phyloP scores from a whole-genome alignment of 768 basidiomycete genomes.

The Rubroboletus satanas region DNA sequence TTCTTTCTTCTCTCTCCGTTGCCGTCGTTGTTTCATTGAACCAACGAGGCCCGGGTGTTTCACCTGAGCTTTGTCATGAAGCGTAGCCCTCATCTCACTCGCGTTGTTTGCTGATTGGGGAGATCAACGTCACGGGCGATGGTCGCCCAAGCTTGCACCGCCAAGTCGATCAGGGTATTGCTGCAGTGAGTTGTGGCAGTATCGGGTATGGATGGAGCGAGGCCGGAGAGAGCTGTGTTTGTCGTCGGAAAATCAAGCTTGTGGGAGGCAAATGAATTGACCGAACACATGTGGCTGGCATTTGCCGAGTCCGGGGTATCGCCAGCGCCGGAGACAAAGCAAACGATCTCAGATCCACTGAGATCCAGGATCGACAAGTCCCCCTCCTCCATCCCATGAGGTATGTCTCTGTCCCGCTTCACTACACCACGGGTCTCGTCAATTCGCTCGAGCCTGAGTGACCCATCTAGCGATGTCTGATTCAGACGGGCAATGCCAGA shows the following conservation, averaged over 20 bases:
- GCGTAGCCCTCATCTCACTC: no score
- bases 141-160: background rate
- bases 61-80: no score
- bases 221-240: conserved; percentile 4
- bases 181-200: background rate
- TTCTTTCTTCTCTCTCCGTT: no score
- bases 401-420: background rate
- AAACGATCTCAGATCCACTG: conserved; percentile 31
- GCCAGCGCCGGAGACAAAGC: conserved; percentile 31
- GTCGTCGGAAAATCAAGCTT: background rate
- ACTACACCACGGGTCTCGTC: background rate
- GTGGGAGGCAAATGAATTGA: background rate
- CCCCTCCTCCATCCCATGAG: conserved; percentile 2
- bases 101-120: background rate
- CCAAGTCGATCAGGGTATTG: background rate
- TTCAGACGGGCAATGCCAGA: background rate
- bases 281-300: conserved; percentile 8
- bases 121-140: background rate
- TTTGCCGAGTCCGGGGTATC: conserved; percentile 31
- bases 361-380: conserved; percentile 17
- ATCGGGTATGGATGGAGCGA: conserved; percentile 13
- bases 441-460: background rate
- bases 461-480: background rate
- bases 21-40: no score
- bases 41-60: no score